Evolutionary conservation across 192 early-diverging fungal species (phyloP).

Genomic region (Coemansia sp.): DNA sequence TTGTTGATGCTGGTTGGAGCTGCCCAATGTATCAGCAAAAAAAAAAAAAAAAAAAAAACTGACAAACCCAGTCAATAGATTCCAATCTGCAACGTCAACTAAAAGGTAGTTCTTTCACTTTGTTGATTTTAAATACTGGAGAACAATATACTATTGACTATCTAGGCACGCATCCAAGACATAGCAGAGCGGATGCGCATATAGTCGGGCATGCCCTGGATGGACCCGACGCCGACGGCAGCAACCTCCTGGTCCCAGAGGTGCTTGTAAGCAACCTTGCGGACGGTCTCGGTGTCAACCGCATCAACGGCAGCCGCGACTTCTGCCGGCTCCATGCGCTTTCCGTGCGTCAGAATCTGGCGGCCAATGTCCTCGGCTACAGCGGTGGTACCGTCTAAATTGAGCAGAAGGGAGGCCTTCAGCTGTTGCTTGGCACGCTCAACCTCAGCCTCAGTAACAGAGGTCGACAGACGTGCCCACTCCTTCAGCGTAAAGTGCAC

Average conservation of each 20-base stretch:
- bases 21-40: not conserved
- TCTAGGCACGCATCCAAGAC: conserved; percentile 73
- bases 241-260: conserved; percentile 86
- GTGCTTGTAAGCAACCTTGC: conserved; percentile 83
- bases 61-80: not conserved
- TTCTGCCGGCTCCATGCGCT: conserved; percentile 85
- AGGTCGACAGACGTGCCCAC: conserved; percentile 84
- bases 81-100: not conserved
- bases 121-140: not conserved
- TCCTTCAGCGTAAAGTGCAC: conserved; percentile 87
- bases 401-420: conserved; percentile 87
- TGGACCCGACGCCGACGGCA: conserved; percentile 80
- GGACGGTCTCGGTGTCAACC: conserved; percentile 83
- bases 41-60: too few species aligned
- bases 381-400: conserved; percentile 91
- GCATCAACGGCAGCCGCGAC: conserved; percentile 82
- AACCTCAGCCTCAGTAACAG: conserved; percentile 85
- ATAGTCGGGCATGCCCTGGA: conserved; percentile 89
- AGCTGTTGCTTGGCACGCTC: conserved; percentile 98
- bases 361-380: conserved; percentile 97
- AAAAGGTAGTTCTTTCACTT: not conserved
- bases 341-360: conserved; percentile 89
- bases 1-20: not conserved
- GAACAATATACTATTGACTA: conserved; percentile 33
- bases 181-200: conserved; percentile 83